These are phyloP conservation scores for Cercospora citrullina DNA, from an alignment of 2,329 filamentous ascomycete species.

Conservation along the genomic window DNA sequence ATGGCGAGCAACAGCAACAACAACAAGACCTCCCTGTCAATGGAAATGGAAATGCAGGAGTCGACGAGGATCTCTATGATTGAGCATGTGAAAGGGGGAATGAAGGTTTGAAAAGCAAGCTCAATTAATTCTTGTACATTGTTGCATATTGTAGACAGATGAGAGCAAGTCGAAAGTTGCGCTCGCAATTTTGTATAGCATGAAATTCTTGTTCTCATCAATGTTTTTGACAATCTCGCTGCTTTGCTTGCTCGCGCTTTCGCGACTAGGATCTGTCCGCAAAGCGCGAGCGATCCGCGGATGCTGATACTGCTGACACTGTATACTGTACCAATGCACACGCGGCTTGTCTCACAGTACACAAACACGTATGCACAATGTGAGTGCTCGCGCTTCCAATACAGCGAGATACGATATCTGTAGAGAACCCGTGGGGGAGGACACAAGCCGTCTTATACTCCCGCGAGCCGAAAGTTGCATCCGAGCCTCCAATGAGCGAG, in stretches of 20 bases:
- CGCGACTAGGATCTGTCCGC: background rate
- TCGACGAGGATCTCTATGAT: slow-evolving; percentile 48
- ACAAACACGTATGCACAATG: background rate
- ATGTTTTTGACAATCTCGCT: background rate
- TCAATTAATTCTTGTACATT: background rate
- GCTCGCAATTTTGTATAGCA: background rate
- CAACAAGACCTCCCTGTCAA: background rate
- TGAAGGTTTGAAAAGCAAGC: background rate
- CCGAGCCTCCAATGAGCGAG: slow-evolving; percentile 8
- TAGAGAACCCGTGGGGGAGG: background rate
- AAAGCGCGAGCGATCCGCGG: background rate
- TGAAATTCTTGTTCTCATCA: background rate
- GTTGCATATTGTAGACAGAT: background rate
- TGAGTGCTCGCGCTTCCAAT: background rate
- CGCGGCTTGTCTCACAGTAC: background rate
- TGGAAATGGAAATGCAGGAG: slow-evolving; percentile 38
- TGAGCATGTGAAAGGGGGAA: slow-evolving; percentile 17
- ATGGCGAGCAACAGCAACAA: slow-evolving; percentile 31
- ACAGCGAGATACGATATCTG: background rate
- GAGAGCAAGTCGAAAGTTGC: background rate
- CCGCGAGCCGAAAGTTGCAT: background rate
- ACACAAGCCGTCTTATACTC: background rate
- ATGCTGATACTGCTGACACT: background rate
- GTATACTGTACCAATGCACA: background rate
- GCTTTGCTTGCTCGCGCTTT: background rate